Evolutionary conservation across 306 rosid genomes (phyloP).

Genomic region (Prinsepia uniflora): DNA sequence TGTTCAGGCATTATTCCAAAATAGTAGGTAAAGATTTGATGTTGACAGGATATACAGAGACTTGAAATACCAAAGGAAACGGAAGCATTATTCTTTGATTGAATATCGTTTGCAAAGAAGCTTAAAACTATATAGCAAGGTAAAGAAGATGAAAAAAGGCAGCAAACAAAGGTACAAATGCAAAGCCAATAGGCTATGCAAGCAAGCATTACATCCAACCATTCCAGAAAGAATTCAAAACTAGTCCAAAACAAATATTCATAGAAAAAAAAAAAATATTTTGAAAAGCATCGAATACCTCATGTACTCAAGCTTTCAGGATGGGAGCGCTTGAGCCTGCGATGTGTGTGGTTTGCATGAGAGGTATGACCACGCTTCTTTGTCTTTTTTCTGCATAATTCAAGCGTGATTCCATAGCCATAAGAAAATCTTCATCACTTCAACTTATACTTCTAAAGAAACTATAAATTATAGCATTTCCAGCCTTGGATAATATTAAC

Average conservation of each 20-base stretch:
- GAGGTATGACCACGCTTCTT: conserved; percentile 13
- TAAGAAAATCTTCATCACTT: not conserved
- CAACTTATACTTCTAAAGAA: not conserved
- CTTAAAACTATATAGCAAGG: not conserved
- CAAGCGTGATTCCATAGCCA: not conserved
- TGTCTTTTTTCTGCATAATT: conserved; percentile 12
- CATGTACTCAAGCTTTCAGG: not conserved
- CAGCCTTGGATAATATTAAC: conserved; percentile 16
- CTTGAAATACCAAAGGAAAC: not conserved
- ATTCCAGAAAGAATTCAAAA: not conserved
- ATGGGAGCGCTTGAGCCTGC: conserved; percentile 12
- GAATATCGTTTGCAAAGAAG: not conserved
- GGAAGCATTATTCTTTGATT: not conserved
- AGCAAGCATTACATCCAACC: not conserved
- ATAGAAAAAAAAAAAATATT: not conserved
- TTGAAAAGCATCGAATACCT: not conserved
- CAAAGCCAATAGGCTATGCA: not conserved
- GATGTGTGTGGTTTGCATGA: not conserved
- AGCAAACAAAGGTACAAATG: not conserved
- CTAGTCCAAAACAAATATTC: not conserved
- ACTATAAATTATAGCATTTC: too few relatives aligned
- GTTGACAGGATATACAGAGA: not conserved
- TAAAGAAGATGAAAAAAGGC: not conserved
- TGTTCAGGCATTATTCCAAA: not conserved
- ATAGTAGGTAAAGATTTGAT: not conserved